phyloP scores from a whole-genome alignment of 495 filamentous ascomycete species.

The Bacidia gigantensis region DNA sequence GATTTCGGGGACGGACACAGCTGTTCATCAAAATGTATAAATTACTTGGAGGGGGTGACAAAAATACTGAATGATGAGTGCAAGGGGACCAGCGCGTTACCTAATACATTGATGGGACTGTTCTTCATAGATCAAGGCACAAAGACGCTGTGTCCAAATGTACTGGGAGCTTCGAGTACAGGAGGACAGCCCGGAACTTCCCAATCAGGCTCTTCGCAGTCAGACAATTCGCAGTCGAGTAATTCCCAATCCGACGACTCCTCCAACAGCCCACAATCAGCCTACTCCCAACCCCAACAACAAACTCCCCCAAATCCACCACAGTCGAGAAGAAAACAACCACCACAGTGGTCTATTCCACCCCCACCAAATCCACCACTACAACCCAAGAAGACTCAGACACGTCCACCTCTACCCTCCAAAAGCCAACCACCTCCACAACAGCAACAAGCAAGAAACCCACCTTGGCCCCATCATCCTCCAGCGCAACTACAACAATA shows the following conservation, averaged over 20 bases:
- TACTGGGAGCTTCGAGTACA: neutral
- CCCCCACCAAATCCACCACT: no score
- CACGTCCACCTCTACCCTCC: neutral
- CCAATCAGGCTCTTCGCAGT: neutral
- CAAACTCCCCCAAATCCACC: no score
- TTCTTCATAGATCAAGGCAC: conserved; percentile 16
- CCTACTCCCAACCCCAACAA: neutral
- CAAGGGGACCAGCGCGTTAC: conserved; percentile 13
- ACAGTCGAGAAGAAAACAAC: no score
- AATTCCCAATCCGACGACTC: neutral
- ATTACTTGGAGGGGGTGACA: conserved; percentile 19
- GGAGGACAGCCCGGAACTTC: neutral
- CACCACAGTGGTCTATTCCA: no score
- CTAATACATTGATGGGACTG: conserved; percentile 20
- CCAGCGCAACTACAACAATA: neutral
- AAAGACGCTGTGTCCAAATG: conserved; percentile 18
- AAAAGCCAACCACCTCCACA: neutral
- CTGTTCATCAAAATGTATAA: conserved; percentile 23
- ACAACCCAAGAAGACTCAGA: neutral
- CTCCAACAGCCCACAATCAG: neutral
- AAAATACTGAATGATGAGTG: conserved; percentile 18
- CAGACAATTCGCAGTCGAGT: neutral
- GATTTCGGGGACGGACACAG: conserved; percentile 19
- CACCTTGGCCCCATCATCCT: neutral
- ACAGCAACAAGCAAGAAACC: neutral